Base-by-base conservation (phyloP, 108 stramenopile species). In the Skeletonema menzelii region DNA sequence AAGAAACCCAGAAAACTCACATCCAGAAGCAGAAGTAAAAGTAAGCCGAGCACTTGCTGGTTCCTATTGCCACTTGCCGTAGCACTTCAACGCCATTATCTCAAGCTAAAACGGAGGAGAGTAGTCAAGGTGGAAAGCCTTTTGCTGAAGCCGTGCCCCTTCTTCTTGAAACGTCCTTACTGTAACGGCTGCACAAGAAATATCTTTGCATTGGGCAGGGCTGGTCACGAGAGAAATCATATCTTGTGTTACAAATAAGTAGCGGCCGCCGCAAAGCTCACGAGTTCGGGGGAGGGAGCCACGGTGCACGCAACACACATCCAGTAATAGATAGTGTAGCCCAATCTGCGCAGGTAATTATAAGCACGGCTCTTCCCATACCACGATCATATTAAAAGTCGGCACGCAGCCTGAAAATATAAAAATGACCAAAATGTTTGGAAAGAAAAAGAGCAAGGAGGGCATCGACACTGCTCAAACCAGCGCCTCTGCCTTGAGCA, bases 391-490 rank as follows among this genome's bases (percentile, higher is more conserved):
- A 4, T 15, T 12, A n/a, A n/a, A 11, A 37, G 10, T 12, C 35
- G 40, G 15, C 40, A 42, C 40, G 5, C 3, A 4, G 7, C 1
- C 28, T 63, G 1, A 40, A 20, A 32, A 26, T n/a, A n/a, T n/a
- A 38, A 56, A 27, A 19, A 72, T 72, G 76, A 72, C 71, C 65
- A 66, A 67, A 65, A 60, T 77, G n/a, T 73, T 73, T 26, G 67
- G 75, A 14, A 68, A 73, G 28, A 80, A 83, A 63, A 80, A 68
- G 60, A 59, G 67, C 27, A 69, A 11, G n/a, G 40, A 67, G 53
- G 75, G 68, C 37, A 19, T 28, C 31, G 15, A 44, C 14, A 22
- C 59, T 15, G 58, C 65, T 58, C 12, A 55, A 27, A 31, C 27
- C 70, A 55, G 17, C 27, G 42, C 61, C 61, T 74, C 73, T 6